Evolutionary conservation across 176 grass and related monocot genomes (phyloP).

Genomic region (Urochloa ruziziensis): DNA sequence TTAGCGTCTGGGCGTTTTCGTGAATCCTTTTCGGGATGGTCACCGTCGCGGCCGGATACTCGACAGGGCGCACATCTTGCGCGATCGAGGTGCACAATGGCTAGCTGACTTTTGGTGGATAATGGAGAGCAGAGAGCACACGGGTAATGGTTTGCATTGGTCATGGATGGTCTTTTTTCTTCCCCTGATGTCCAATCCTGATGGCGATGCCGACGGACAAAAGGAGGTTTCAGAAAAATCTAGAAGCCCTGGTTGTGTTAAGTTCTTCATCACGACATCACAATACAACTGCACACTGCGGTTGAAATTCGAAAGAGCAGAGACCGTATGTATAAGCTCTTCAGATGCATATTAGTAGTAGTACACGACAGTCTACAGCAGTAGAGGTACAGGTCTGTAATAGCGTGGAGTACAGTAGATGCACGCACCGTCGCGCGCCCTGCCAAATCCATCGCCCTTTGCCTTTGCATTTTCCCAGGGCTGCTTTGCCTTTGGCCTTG

Average conservation of each 20-base stretch:
- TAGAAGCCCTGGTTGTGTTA: neutral
- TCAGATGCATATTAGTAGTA: neutral
- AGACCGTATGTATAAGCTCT: neutral
- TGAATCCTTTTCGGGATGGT: neutral
- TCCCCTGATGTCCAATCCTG: conserved; percentile 6
- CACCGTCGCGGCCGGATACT: neutral
- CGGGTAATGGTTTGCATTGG: no score
- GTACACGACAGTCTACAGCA: neutral
- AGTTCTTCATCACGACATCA: no score
- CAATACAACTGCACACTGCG: no score
- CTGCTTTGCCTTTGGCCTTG: neutral
- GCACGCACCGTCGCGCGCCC: neutral
- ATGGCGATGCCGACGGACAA: neutral
- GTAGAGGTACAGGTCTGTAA: neutral
- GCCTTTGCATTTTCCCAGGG: neutral
- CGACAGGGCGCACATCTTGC: neutral
- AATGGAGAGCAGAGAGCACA: no score
- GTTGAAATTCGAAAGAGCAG: no score
- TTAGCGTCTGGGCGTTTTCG: neutral
- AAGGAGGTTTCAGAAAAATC: neutral
- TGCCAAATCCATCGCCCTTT: neutral
- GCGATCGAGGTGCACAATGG: neutral
- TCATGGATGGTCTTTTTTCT: no score
- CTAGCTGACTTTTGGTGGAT: no score
- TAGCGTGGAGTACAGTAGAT: neutral